These are phyloP conservation scores for Cardamine resedifolia DNA, from an alignment of 345 rosid genomes.

Conservation along the genomic window DNA sequence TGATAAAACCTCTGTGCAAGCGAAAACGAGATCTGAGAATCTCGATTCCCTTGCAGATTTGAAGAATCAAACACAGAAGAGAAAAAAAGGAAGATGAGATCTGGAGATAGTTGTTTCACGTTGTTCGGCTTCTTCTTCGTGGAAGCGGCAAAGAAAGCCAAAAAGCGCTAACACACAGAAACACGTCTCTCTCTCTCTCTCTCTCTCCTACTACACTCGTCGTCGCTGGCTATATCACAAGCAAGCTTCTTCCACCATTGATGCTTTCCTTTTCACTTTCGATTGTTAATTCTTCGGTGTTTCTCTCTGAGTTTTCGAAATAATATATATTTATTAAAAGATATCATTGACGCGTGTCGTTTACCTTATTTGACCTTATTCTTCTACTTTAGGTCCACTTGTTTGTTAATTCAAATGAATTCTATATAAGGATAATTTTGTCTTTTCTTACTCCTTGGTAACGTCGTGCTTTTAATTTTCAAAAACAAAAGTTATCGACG, in stretches of 20 bases:
- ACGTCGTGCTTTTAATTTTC: neutral
- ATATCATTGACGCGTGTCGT: constrained; percentile 26
- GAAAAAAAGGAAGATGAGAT: constrained; percentile 9
- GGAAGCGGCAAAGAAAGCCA: constrained; percentile 12
- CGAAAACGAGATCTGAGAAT: constrained; percentile 37
- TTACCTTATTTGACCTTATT: constrained; percentile 37
- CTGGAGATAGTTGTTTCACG: constrained; percentile 16
- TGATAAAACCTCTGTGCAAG: constrained; percentile 22
- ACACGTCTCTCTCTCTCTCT: constrained; percentile 17
- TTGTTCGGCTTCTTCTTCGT: constrained; percentile 22
- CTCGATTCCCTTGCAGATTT: constrained; percentile 18
- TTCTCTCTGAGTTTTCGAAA: constrained; percentile 15
- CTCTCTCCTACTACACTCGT: constrained; percentile 6
- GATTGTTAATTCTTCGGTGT: neutral
- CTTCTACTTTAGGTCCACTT: neutral
- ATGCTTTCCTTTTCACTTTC: constrained; percentile 2
- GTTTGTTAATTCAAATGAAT: neutral
- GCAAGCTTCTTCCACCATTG: constrained; percentile 23
- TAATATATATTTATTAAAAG: neutral
- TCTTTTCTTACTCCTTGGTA: neutral
- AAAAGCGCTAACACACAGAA: neutral
- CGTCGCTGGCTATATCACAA: constrained; percentile 18
- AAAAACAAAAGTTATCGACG: neutral
- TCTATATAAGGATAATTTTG: neutral
- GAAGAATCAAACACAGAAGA: neutral